Conservation (phyloP, 1,139 yeast genomes). For the Wickerhamomyces sp. region DNA sequence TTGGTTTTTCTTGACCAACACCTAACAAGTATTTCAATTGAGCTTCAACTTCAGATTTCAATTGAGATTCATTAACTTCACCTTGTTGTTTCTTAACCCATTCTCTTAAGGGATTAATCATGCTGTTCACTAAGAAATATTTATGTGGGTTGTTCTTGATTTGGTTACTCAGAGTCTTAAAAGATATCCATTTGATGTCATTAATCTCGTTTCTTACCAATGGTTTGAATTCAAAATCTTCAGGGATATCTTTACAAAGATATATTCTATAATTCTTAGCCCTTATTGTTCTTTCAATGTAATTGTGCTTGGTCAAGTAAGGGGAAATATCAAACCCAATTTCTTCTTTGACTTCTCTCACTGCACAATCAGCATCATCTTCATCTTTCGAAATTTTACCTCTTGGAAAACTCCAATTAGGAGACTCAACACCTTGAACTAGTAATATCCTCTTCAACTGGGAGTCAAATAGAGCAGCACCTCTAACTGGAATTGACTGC, state of each 20-base stretch:
- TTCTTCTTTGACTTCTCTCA: constrained; percentile 93
- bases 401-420: constrained; percentile 92
- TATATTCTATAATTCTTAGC: constrained; percentile 88
- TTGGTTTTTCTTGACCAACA: constrained; percentile 33
- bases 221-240: constrained; percentile 69
- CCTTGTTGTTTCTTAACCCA: constrained; percentile 55
- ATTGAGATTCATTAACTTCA: constrained; percentile 47
- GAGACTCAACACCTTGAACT: constrained; percentile 84
- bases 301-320: constrained; percentile 63
- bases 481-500: constrained; percentile 90
- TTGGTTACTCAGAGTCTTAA: constrained; percentile 32
- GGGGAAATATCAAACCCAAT: constrained; percentile 85
- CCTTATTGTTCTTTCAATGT: constrained; percentile 71
- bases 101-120: constrained; percentile 53
- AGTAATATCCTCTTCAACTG: constrained; percentile 67
- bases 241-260: constrained; percentile 75
- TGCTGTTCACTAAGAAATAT: constrained; percentile 54
- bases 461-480: constrained; percentile 82
- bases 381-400: constrained; percentile 96
- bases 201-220: constrained; percentile 84
- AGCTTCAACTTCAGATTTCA: constrained; percentile 49
- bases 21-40: constrained; percentile 64
- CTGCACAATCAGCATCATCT: constrained; percentile 83
- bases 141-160: constrained; percentile 35
- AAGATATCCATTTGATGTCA: constrained; percentile 59